A percentile compares a stretch with the other conserved stretches of the same genome.
Evolutionary conservation across 352 stramenopile genomes (phyloP).

Genomic region (Globisporangium spinosum): DNA sequence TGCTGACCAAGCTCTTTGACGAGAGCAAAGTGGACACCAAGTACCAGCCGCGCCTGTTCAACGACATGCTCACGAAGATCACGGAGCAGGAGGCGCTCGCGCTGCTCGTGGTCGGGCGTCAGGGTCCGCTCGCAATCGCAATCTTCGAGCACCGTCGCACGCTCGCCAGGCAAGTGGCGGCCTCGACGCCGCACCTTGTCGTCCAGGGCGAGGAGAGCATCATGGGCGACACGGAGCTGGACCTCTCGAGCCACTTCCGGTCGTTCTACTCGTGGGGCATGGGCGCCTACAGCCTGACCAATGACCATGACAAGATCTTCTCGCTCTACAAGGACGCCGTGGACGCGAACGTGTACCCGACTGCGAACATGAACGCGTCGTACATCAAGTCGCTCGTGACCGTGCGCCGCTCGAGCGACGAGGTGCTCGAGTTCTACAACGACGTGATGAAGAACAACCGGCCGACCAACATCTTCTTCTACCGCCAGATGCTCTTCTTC

Average conservation of each 20-base stretch:
- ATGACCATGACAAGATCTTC: constrained; percentile 33
- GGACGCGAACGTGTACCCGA: constrained; percentile 42
- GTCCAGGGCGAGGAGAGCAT: constrained; percentile 28
- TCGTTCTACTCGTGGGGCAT: constrained; percentile 72
- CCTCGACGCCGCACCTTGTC: constrained; percentile 11
- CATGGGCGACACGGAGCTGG: constrained; percentile 34
- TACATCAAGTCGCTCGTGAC: constrained; percentile 47
- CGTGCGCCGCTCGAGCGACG: constrained; percentile 25
- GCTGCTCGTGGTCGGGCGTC: constrained; percentile 38
- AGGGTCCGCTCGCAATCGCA: constrained; percentile 33
- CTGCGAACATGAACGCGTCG: constrained; percentile 61
- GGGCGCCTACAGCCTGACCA: constrained; percentile 32
- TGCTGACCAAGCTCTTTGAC: constrained; percentile 18
- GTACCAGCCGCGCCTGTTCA: constrained; percentile 51
- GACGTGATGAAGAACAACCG: constrained; percentile 33
- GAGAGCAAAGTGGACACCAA: constrained; percentile 31
- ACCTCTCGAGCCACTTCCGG: constrained; percentile 40
- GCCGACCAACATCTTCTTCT: constrained; percentile 61
- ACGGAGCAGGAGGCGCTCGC: constrained; percentile 64
- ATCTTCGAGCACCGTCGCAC: constrained; percentile 50
- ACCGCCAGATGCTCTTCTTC: constrained; percentile 50
- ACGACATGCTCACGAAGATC: constrained; percentile 51
- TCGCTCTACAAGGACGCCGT: constrained; percentile 45
- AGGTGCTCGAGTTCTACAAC: constrained; percentile 50
- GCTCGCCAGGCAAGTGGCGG: constrained; percentile 31